Percentiles rank a stretch among this genome's conserved stretches.
phyloP scores from a whole-genome alignment of 148 eudicot genomes.

The Vaccinium myrtillus region DNA sequence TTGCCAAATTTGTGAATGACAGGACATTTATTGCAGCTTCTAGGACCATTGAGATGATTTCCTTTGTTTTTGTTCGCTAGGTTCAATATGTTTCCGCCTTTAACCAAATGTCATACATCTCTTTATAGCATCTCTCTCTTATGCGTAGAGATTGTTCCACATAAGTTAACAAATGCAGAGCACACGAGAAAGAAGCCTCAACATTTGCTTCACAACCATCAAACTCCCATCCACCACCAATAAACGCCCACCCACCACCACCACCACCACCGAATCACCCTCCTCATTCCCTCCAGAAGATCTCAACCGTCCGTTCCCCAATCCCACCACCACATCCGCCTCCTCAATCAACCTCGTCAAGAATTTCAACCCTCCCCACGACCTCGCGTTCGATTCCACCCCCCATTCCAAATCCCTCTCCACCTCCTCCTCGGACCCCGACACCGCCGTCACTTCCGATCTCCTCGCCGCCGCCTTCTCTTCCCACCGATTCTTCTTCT shows the following conservation, averaged over 20 bases:
- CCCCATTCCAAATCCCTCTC: conserved; percentile 8
- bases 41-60: no score
- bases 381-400: conserved; percentile 21
- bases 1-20: no score
- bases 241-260: conserved; percentile 5
- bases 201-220: conserved; percentile 56
- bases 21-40: no score
- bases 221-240: conserved; percentile 25
- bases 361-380: conserved; percentile 59
- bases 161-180: conserved; percentile 37
- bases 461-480: conserved; percentile 64
- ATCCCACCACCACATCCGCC: background rate
- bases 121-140: background rate
- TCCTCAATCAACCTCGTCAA: conserved; percentile 27
- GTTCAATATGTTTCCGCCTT: no score
- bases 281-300: conserved; percentile 4
- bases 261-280: background rate
- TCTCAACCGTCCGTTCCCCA: conserved; percentile 26
- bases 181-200: conserved; percentile 43
- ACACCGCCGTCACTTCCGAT: conserved; percentile 42
- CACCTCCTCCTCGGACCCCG: conserved; percentile 24
- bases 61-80: no score
- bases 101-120: no score
- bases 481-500: no score
- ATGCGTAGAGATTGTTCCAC: background rate